These are phyloP conservation scores for Setaria viridis DNA, from an alignment of 202 grass and related monocot genomes.

Conservation along the genomic window DNA sequence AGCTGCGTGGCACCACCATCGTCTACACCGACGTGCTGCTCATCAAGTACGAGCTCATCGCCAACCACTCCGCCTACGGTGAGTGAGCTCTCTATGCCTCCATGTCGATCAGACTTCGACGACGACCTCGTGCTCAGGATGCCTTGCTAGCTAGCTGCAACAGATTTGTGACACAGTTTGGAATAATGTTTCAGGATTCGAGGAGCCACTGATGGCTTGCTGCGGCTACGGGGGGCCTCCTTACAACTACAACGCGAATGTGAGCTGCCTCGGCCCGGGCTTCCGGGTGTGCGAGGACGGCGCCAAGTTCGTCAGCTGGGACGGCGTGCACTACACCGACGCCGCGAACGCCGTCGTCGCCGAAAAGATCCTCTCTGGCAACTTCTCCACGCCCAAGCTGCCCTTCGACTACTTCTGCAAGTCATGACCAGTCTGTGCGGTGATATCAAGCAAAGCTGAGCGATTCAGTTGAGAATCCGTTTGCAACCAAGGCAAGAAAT, in stretches of 20 bases:
- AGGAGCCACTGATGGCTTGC: conserved; percentile 75
- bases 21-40: conserved; percentile 72
- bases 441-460: not conserved
- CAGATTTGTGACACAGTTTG: too few relatives aligned
- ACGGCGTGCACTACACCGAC: conserved; percentile 90
- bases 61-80: conserved; percentile 73
- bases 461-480: not conserved
- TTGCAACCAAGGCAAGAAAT: too few relatives aligned
- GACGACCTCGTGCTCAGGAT: too few relatives aligned
- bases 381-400: conserved; percentile 68
- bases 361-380: conserved; percentile 59
- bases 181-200: conserved; percentile 55
- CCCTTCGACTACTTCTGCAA: conserved; percentile 69
- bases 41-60: conserved; percentile 85
- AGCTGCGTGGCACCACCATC: conserved; percentile 63
- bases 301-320: conserved; percentile 75
- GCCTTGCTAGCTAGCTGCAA: too few relatives aligned
- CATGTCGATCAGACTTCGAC: too few relatives aligned
- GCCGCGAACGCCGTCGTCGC: conserved; percentile 71
- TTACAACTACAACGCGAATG: conserved; percentile 69
- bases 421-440: not conserved
- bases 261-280: conserved; percentile 55
- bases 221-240: conserved; percentile 81
- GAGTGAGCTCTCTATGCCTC: not conserved
- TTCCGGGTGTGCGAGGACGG: conserved; percentile 62